These are phyloP conservation scores for Colletotrichum kahawae DNA, from an alignment of 2,329 filamentous ascomycete genomes.

Conservation along the genomic window DNA sequence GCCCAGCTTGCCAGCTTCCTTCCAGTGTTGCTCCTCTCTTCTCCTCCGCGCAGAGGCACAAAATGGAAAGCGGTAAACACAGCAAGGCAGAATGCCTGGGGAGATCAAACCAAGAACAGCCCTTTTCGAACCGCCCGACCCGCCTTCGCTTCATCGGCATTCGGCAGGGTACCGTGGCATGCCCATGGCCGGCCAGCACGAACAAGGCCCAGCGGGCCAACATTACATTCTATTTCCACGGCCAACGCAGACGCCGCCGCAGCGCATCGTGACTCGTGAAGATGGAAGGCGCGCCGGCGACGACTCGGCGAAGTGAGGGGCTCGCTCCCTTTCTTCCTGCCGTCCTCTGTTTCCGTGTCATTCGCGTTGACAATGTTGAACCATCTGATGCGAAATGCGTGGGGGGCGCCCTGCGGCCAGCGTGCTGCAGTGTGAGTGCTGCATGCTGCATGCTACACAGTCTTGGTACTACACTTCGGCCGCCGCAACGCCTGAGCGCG, in stretches of 20 bases:
- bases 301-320: neutral
- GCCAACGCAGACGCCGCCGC: neutral
- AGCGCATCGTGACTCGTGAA: neutral
- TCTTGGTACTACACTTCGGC: neutral
- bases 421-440: neutral
- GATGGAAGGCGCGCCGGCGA: neutral
- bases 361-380: neutral
- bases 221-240: neutral
- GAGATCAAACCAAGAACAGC: neutral
- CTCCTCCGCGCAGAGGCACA: neutral
- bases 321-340: neutral
- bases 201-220: neutral
- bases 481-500: neutral
- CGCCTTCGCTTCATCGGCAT: constrained; percentile 10
- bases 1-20: neutral
- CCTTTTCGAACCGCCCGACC: neutral
- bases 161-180: constrained; percentile 7
- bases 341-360: neutral
- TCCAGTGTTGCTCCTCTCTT: neutral
- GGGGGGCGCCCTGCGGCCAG: neutral
- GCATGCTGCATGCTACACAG: neutral
- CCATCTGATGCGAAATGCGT: neutral
- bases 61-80: neutral
- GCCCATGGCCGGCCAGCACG: neutral
- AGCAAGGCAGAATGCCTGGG: neutral